Conservation (phyloP, 2,329 filamentous ascomycete genomes). For the Colletotrichum incanum region DNA sequence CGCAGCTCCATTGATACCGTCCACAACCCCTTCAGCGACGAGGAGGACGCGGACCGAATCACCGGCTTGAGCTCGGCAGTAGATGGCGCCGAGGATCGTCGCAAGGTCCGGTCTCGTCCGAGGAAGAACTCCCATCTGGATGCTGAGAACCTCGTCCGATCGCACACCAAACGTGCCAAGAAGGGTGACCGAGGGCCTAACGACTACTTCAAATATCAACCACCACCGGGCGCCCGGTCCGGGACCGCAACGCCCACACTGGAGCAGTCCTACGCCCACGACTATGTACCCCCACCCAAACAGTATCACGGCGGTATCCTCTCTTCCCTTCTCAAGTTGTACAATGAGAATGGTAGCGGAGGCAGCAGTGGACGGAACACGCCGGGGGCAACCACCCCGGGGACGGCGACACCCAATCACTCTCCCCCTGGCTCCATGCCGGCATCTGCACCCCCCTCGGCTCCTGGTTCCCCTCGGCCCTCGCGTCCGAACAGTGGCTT, state of each 20-base stretch:
- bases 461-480: slow-evolving; percentile 48
- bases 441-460: slow-evolving; percentile 50
- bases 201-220: slow-evolving; percentile 51
- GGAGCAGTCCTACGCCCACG: slow-evolving; percentile 65
- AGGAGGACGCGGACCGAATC: slow-evolving; percentile 26
- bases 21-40: slow-evolving; percentile 33
- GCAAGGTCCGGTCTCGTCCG: slow-evolving; percentile 32
- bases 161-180: slow-evolving; percentile 51
- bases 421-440: slow-evolving; percentile 60
- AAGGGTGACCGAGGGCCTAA: slow-evolving; percentile 40
- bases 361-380: slow-evolving; percentile 60
- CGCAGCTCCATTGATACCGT: slow-evolving; percentile 29
- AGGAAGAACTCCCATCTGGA: slow-evolving; percentile 40
- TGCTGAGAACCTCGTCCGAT: slow-evolving; percentile 56
- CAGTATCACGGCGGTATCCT: slow-evolving; percentile 83
- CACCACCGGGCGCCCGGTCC: slow-evolving; percentile 49
- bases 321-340: slow-evolving; percentile 80
- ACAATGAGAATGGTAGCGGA: slow-evolving; percentile 63
- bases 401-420: slow-evolving; percentile 58
- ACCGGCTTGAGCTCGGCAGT: slow-evolving; percentile 22
- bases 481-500: slow-evolving; percentile 57
- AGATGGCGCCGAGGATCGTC: slow-evolving; percentile 11
- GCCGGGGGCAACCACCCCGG: slow-evolving; percentile 57
- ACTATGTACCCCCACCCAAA: slow-evolving; percentile 76
- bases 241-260: slow-evolving; percentile 56